A percentile compares a stretch with the other conserved stretches of the same genome.
phyloP scores from a whole-genome alignment of 176 grass and related monocot genomes.

The Lolium rigidum region DNA sequence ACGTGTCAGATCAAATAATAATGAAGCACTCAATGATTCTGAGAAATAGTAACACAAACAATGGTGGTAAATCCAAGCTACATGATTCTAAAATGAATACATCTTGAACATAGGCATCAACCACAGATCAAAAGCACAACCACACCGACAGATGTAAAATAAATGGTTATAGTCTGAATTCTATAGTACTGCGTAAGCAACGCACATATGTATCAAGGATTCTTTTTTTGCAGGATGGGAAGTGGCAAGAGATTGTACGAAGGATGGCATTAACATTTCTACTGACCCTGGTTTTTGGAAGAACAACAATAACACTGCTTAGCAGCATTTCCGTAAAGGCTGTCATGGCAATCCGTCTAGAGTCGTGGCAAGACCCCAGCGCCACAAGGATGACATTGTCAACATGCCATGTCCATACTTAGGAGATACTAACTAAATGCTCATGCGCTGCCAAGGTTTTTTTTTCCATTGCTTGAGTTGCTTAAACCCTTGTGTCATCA shows the following conservation, averaged over 20 bases:
- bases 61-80: conserved; percentile 17
- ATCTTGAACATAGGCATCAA: neutral
- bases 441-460: neutral
- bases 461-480: neutral
- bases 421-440: neutral
- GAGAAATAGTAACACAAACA: neutral
- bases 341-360: neutral
- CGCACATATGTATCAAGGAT: neutral
- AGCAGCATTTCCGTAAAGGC: conserved; percentile 2
- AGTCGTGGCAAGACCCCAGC: neutral
- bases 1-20: conserved; percentile 41
- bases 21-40: neutral
- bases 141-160: conserved; percentile 24
- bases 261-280: conserved; percentile 29
- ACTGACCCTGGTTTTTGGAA: neutral
- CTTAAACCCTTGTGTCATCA: neutral
- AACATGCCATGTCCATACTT: neutral
- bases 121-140: conserved; percentile 8
- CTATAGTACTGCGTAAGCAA: neutral
- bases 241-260: neutral
- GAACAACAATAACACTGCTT: conserved; percentile 4
- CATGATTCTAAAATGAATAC: conserved; percentile 19
- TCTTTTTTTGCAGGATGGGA: neutral
- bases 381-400: neutral
- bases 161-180: conserved; percentile 2